Percentiles rank a stretch among this genome's conserved stretches.
Evolutionary conservation across 352 stramenopile genomes (phyloP).

Genomic region (Elongisporangium anandrum): DNA sequence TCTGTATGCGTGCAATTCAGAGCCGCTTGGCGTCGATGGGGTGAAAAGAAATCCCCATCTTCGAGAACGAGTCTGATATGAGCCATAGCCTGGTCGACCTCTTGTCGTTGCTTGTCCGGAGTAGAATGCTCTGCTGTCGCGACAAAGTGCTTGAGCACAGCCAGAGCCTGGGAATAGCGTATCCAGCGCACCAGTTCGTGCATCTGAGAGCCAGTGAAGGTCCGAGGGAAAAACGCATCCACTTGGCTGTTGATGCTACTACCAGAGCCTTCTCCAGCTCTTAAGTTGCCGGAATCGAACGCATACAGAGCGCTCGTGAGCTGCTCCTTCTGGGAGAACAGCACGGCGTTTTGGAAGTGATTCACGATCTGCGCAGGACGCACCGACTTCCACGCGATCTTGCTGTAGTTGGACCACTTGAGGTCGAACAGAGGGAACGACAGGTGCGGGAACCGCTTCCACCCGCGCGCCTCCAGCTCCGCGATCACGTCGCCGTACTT

Average conservation of each 20-base stretch:
- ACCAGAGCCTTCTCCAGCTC: not conserved
- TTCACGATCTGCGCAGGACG: conserved; percentile 45
- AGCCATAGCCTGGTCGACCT: not conserved
- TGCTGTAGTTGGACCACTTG: conserved; percentile 70
- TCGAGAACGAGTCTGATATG: not conserved
- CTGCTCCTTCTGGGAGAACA: conserved; percentile 63
- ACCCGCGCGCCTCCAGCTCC: conserved; percentile 18
- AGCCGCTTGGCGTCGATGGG: not conserved
- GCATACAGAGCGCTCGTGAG: conserved; percentile 36
- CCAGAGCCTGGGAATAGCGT: conserved; percentile 41
- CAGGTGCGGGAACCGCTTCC: conserved; percentile 48
- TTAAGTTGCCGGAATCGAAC: not conserved
- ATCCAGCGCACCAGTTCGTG: conserved; percentile 33
- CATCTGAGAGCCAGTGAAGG: conserved; percentile 25
- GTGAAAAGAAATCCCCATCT: conserved; percentile 1
- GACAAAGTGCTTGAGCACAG: conserved; percentile 25
- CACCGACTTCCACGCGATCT: conserved; percentile 50
- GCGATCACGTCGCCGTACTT: conserved; percentile 42
- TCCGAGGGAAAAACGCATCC: conserved; percentile 49
- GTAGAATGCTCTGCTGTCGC: not conserved
- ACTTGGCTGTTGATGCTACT: conserved; percentile 7
- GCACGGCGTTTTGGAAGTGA: conserved; percentile 55
- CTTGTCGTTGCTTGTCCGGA: not conserved
- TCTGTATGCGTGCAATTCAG: not conserved
- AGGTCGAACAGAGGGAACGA: conserved; percentile 54